A percentile compares a stretch with the other conserved stretches of the same genome.
Evolutionary conservation across 1,139 yeast genomes (phyloP).

Genomic region (Candida gigantensis): DNA sequence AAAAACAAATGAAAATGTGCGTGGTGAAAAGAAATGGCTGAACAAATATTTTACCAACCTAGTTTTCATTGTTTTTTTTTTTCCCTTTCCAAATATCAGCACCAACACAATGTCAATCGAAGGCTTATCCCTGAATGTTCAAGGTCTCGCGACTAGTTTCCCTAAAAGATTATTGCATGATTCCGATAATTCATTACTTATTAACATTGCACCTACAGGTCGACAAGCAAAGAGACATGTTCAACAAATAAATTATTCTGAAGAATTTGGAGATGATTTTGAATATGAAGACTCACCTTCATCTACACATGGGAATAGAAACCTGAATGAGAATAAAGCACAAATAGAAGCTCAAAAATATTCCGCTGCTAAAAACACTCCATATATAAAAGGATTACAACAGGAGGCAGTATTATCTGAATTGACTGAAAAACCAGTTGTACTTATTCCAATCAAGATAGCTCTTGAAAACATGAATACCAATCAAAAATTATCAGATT

Average conservation of each 20-base stretch:
- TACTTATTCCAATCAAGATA: constrained; percentile 77
- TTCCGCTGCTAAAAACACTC: constrained; percentile 37
- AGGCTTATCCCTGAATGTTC: constrained; percentile 51
- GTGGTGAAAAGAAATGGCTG: no score
- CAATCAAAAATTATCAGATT: constrained; percentile 65
- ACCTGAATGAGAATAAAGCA: constrained; percentile 19
- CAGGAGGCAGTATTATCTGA: constrained; percentile 28
- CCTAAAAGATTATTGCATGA: constrained; percentile 36
- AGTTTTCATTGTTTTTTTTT: no score
- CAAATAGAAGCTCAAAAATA: constrained; percentile 33
- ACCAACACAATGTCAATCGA: constrained; percentile 15
- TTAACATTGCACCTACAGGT: constrained; percentile 68
- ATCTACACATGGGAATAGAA: constrained; percentile 8
- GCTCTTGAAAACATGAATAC: constrained; percentile 70
- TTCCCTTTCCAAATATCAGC: no score
- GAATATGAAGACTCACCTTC: constrained; percentile 62
- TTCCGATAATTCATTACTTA: constrained; percentile 60
- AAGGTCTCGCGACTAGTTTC: constrained; percentile 73
- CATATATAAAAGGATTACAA: constrained; percentile 27
- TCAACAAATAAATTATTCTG: constrained; percentile 80
- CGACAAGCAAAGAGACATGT: constrained; percentile 77
- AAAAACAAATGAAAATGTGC: no score
- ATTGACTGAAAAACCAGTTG: constrained; percentile 33
- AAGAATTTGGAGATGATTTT: constrained; percentile 62
- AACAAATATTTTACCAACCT: no score